Conservation (phyloP, 306 rosid species). For the Sindora glabra region DNA sequence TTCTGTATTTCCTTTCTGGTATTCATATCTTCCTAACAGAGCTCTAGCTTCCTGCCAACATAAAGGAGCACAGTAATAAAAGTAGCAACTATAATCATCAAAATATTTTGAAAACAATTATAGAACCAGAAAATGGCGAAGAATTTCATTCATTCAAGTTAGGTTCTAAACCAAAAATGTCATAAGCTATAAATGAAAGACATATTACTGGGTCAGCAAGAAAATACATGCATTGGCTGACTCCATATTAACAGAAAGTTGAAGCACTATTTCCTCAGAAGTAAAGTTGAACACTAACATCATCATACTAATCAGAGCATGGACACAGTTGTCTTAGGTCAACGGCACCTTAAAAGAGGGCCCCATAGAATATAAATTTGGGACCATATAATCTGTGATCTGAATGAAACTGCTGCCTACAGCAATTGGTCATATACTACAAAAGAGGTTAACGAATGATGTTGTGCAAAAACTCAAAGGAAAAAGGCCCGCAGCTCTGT, state of each 20-base stretch:
- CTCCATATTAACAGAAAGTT: not conserved
- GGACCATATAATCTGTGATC: not conserved
- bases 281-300: not conserved
- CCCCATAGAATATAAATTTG: not conserved
- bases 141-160: not conserved
- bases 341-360: not conserved
- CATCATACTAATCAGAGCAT: not conserved
- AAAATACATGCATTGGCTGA: not conserved
- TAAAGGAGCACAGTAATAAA: conserved; percentile 14
- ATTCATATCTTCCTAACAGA: conserved; percentile 80
- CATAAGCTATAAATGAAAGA: not conserved
- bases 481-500: no score
- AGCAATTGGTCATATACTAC: not conserved
- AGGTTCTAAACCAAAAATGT: not conserved
- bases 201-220: conserved; percentile 5
- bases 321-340: not conserved
- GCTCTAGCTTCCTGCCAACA: conserved; percentile 92
- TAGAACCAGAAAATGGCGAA: no score
- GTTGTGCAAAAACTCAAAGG: no score
- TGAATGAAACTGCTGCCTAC: conserved; percentile 4
- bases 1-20: conserved; percentile 86
- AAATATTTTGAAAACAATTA: not conserved
- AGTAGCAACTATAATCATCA: not conserved
- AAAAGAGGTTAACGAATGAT: no score
- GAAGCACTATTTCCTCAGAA: not conserved